Evolutionary conservation across 2,329 filamentous ascomycete species (phyloP), one percentile per base, ranked within the genome.

Genomic region (Botrytis byssoidea): DNA sequence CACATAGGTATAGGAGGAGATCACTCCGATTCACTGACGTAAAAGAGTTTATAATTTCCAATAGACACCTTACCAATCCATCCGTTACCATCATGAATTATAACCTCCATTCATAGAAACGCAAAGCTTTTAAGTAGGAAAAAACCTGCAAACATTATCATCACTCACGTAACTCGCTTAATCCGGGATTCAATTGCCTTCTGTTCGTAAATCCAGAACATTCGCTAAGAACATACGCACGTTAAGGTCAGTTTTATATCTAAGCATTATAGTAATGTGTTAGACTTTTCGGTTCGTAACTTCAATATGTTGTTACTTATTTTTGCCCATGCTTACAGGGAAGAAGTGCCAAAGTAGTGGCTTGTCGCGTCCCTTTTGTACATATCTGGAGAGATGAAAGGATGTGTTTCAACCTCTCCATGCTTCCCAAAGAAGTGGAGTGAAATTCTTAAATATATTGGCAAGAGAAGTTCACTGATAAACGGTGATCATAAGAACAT

Each of bases 251-350:
- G 25, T 1, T 20, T 3, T 42, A 4, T 42, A 9, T 1, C 10
- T 2, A 20, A 42, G 1, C n/a, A 42, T 29, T 42, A 29, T 42
- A 29, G 37, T 4, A 7, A 42, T n/a, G 5, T 29, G 3, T 42
- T 42, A 4, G 3, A 6, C 1, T 3, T 4, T 8, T n/a, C 6
- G 4, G 1, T 25, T 61, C 22, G 35, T 29, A 16, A 8, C 37
- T 63, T 63, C 3, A 40, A 10, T 7, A 29, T 9, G 2, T 63
- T 29, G 1, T 22, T 22, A 12, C 14, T 18, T n/a, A 16, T 16
- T 42, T 14, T n/a, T 29, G 12, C 1, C 57, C 4, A 35, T 25
- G 0, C 12, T 4, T 5, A 59, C 0, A 22, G 1, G 35, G 8
- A 59, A 2, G 6, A 59, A 7, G 14, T 8, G 2, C 3, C 18